Evolutionary conservation across 371 early-diverging fungal species (phyloP), one percentile per base, ranked within the genome.

Genomic region (Apophysomyces ossiformis): DNA sequence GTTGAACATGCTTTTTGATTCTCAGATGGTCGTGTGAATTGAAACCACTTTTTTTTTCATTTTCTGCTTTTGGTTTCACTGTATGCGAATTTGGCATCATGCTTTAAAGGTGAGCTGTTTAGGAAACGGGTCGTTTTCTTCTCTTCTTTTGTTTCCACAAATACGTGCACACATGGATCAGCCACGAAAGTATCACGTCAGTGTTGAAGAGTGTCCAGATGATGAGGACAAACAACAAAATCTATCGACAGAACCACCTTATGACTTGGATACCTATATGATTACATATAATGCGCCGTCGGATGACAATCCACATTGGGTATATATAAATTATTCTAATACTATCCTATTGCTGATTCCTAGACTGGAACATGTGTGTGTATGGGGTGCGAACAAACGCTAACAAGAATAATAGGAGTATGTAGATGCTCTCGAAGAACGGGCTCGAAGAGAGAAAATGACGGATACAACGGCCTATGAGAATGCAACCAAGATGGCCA

Each of bases 11-110:
- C 2, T 41, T 11, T 41, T 41, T 41, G 41, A 41, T 41, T 11
- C 54, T 50, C 54, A 50, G 54, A 26, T 50, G 54, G 54, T 50
- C 54, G 54, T 50, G 54, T 50, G 54, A 50, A 9, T 50, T 50
- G n/a, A 47, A 47, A 11, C 47, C 1, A 47, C 7, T 47, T 47
- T 46, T 9, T 46, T 46, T 12, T 13, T 47, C 0, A 4, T 47
- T 43, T 47, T 41, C 41, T 11, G 41, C 41, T 26, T 26, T 26
- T 26, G 32, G 32, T 26, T 26, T 26, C 32, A 26, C 32, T 26
- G 32, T 26, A 26, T 26, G 32, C 32, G 32, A 26, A 26, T 26
- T 26, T 26, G 32, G 32, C 32, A 26, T 26, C 32, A 26, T 26
- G 32, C 32, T 26, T 26, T 26, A 26, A 26, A 26, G 32, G 32